Base-by-base conservation (phyloP, 257 asterid species). In the Solanum chiquidenum region DNA sequence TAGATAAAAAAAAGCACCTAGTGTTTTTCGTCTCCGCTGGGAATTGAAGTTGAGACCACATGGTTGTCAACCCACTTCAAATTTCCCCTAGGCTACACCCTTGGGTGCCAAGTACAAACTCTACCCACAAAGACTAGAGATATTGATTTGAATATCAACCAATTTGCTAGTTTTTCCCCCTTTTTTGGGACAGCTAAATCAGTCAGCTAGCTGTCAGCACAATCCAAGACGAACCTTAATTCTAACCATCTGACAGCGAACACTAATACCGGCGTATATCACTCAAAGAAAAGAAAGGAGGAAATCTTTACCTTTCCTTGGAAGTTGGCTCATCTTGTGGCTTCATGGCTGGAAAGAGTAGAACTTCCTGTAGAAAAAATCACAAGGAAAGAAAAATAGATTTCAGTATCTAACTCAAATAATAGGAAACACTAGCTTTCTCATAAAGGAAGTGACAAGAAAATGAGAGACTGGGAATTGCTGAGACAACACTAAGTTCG, bases 261-360 rank as follows among this genome's bases (percentile, higher is more conserved):
- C 62, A 88, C 85, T 29, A 71, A 29, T 40, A 72, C 27, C 13
- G 40, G 25, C 76, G 12, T 34, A 58, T 87, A 86, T 18, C 40
- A 20, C 10, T n/a, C 33, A 44, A 85, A 76, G 69, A 64, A 73
- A 42, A 18, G 60, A 40, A 60, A 29, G 34, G 71, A 84, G 2
- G 16, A 42, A 62, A 71, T 72, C 5, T 25, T n/a, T 89, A 95
- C 94, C 95, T 90, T 85, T 94, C 98, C 87, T 94, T 91, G 73
- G 87, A 84, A 12, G 92, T 34, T 72, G 98, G 94, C 64, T 95
- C 98, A 13, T 93, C 98, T 88, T 95, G 98, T 64, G 98, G 97
- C 87, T 94, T 96, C 99, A 96, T 95, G 31, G 99, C 98, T 10
- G 98, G 99, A 74, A 94, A 96, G 85, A 96, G 96, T 71, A 96